These are phyloP conservation scores for Penicillium sp. DNA, from an alignment of 2,329 filamentous ascomycete species.

Conservation along the genomic window DNA sequence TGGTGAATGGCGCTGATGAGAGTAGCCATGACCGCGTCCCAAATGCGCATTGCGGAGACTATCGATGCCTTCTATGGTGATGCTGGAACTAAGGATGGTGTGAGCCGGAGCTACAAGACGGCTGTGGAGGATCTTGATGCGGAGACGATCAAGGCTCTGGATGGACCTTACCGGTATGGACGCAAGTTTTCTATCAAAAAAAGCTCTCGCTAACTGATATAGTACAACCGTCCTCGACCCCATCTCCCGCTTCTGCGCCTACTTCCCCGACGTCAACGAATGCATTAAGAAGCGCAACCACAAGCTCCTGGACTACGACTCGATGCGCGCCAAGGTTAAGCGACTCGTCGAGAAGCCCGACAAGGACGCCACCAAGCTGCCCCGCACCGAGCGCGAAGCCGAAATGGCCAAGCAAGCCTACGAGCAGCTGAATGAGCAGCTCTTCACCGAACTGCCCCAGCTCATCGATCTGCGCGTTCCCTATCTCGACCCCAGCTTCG, in stretches of 20 bases:
- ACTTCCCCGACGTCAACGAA: conserved; percentile 98
- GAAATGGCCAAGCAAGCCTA: conserved; percentile 92
- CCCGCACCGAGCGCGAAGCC: conserved; percentile 91
- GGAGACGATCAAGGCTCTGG: conserved; percentile 96
- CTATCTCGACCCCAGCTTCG: conserved; percentile 94
- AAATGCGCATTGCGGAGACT: conserved; percentile 98
- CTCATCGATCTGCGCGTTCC: conserved; percentile 95
- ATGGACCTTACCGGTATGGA: conserved; percentile 81
- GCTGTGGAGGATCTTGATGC: conserved; percentile 96
- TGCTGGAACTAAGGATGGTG: conserved; percentile 88
- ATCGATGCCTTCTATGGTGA: conserved; percentile 99
- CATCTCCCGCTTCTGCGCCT: conserved; percentile 92
- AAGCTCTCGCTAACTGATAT: neutral
- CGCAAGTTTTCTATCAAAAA: neutral
- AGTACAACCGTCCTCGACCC: conserved; percentile 92
- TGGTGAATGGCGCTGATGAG: conserved; percentile 5
- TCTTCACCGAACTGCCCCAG: conserved; percentile 88
- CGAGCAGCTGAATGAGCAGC: conserved; percentile 94
- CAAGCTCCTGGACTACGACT: conserved; percentile 97
- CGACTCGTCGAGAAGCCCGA: conserved; percentile 96
- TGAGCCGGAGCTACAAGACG: conserved; percentile 96
- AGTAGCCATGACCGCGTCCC: conserved; percentile 93
- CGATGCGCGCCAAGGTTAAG: conserved; percentile 93
- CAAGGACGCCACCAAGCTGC: conserved; percentile 95
- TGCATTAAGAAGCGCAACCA: conserved; percentile 99